These are phyloP conservation scores for Calonectria pseudoreteaudii DNA, from an alignment of 2,329 filamentous ascomycete species.

Conservation along the genomic window DNA sequence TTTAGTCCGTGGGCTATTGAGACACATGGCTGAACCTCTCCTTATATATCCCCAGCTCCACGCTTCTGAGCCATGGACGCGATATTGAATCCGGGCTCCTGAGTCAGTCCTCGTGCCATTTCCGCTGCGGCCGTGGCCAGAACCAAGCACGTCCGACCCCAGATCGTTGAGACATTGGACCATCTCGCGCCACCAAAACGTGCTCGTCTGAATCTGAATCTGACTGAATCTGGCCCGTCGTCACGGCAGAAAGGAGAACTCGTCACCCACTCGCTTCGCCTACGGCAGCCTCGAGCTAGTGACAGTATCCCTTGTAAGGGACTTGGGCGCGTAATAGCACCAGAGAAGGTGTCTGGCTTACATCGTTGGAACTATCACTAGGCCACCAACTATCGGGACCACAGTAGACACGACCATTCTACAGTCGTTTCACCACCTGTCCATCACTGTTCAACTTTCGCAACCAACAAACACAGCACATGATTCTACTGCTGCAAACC, in stretches of 20 bases:
- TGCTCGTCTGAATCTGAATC: background rate
- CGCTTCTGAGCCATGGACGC: background rate
- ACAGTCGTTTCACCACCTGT: constrained; percentile 3
- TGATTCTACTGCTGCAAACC: background rate
- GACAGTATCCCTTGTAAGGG: background rate
- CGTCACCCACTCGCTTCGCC: background rate
- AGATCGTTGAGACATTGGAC: constrained; percentile 12
- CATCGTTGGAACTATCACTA: background rate
- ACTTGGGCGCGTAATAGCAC: background rate
- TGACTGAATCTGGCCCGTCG: background rate
- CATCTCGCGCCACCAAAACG: constrained; percentile 2
- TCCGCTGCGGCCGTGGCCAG: background rate
- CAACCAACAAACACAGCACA: background rate
- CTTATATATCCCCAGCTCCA: constrained; percentile 23
- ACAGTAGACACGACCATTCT: background rate
- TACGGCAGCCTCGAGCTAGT: background rate
- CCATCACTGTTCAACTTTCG: background rate
- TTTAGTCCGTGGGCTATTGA: constrained; percentile 34
- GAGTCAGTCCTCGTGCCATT: background rate
- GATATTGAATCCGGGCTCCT: background rate
- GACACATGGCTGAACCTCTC: constrained; percentile 29
- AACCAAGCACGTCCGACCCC: background rate
- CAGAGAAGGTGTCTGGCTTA: background rate
- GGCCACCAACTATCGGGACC: background rate
- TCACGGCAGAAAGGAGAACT: background rate